Conservation (phyloP, 2,329 filamentous ascomycete genomes). For the Cercospora brassicicola region DNA sequence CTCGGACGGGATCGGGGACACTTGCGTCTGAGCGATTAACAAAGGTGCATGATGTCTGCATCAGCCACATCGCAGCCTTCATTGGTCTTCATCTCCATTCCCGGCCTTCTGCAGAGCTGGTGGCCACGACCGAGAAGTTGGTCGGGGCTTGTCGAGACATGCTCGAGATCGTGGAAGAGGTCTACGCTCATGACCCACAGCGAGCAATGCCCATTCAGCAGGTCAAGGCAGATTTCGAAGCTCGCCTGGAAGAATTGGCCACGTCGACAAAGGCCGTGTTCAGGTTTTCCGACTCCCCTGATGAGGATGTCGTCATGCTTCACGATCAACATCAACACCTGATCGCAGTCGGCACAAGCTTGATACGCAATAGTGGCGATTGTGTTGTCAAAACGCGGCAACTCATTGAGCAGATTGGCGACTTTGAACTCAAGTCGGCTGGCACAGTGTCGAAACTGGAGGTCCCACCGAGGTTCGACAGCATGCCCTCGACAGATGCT, state of each 20-base stretch:
- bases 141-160: constrained; percentile 78
- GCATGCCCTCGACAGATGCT: constrained; percentile 11
- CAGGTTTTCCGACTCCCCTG: constrained; percentile 64
- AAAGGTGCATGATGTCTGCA: constrained; percentile 78
- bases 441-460: constrained; percentile 9
- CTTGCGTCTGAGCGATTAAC: constrained; percentile 82
- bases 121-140: constrained; percentile 78
- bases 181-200: constrained; percentile 74
- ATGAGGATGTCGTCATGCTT: constrained; percentile 74
- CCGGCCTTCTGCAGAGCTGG: constrained; percentile 81
- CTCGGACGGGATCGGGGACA: constrained; percentile 50
- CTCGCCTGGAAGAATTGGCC: constrained; percentile 76
- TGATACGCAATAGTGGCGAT: constrained; percentile 78
- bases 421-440: constrained; percentile 32
- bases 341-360: constrained; percentile 34
- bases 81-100: constrained; percentile 92
- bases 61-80: constrained; percentile 89
- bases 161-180: constrained; percentile 74
- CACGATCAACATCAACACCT: constrained; percentile 48
- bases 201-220: constrained; percentile 66
- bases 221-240: constrained; percentile 74
- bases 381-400: constrained; percentile 84
- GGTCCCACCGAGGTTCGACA: constrained; percentile 17
- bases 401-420: constrained; percentile 74
- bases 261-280: constrained; percentile 79